Conservation (phyloP, 139 green algal species). For the Microglena sp. region DNA sequence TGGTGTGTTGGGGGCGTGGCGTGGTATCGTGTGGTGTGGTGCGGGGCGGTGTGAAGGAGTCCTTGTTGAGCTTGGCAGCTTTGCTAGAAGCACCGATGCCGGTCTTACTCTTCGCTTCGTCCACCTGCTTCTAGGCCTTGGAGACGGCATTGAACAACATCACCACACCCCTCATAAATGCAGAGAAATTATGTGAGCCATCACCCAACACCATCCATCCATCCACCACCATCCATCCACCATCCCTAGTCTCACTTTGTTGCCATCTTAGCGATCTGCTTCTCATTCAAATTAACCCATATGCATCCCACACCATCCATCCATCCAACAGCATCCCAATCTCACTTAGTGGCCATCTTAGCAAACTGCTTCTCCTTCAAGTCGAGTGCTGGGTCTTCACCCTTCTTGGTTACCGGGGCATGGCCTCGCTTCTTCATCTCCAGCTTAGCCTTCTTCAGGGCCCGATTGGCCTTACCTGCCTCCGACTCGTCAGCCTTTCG, state of each 20-base stretch:
- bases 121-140: conserved; percentile 49
- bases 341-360: conserved; percentile 53
- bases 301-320: background rate
- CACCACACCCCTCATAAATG: conserved; percentile 74
- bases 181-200: too few relatives aligned
- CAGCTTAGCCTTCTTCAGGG: conserved; percentile 35
- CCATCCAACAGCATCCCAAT: conserved; percentile 1
- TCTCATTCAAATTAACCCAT: conserved; percentile 47
- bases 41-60: too few relatives aligned
- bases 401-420: conserved; percentile 34
- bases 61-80: conserved; percentile 41
- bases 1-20: too few relatives aligned
- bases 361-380: conserved; percentile 53
- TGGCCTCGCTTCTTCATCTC: conserved; percentile 59
- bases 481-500: conserved; percentile 44
- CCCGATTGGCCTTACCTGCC: conserved; percentile 22
- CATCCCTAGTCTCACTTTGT: too few relatives aligned
- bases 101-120: background rate
- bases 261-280: conserved; percentile 50
- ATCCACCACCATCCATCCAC: too few relatives aligned
- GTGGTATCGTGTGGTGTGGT: too few relatives aligned
- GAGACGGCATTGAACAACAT: conserved; percentile 82
- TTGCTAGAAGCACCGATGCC: conserved; percentile 18
- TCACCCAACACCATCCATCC: too few relatives aligned
- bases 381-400: conserved; percentile 59